A percentile compares a stretch with the other conserved stretches of the same genome.
phyloP scores from a whole-genome alignment of 2,329 filamentous ascomycete species.

The Paracamarosporium sp. region DNA sequence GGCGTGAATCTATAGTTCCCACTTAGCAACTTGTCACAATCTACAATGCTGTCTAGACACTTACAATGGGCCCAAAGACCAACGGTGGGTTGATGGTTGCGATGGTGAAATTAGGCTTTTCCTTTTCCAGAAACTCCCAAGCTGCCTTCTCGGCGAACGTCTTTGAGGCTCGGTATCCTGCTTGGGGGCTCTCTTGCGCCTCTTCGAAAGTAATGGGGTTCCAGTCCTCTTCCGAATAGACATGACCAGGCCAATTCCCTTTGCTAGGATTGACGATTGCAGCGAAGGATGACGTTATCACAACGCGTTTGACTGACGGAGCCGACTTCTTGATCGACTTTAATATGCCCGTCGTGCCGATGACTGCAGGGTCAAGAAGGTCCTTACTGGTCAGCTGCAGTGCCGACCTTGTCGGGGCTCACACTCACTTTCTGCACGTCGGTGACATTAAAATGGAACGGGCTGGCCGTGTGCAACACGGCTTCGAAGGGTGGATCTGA shows the following conservation, averaged over 20 bases:
- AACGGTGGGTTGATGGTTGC: constrained; percentile 59
- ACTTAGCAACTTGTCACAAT: constrained; percentile 13
- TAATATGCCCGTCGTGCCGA: constrained; percentile 68
- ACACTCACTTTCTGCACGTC: constrained; percentile 66
- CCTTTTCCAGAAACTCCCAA: constrained; percentile 60
- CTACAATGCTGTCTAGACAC: constrained; percentile 3
- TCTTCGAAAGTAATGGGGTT: constrained; percentile 62
- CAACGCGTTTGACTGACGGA: constrained; percentile 74
- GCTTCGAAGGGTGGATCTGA: constrained; percentile 72
- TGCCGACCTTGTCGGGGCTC: neutral
- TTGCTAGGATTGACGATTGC: constrained; percentile 65
- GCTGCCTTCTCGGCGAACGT: constrained; percentile 65
- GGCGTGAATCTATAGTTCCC: constrained; percentile 54
- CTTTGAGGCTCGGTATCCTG: constrained; percentile 64
- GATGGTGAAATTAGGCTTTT: constrained; percentile 58
- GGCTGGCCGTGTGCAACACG: constrained; percentile 60
- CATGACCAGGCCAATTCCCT: constrained; percentile 56
- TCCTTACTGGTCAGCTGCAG: constrained; percentile 37
- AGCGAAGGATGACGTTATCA: constrained; percentile 74
- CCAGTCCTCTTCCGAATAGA: constrained; percentile 64
- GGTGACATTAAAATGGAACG: constrained; percentile 77
- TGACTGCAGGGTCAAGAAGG: constrained; percentile 66
- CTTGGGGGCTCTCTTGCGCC: constrained; percentile 50
- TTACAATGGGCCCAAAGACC: constrained; percentile 58
- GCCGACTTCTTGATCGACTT: constrained; percentile 67